These are phyloP conservation scores for Colletotrichum godetiae DNA, from an alignment of 2,329 filamentous ascomycete genomes.

Conservation along the genomic window DNA sequence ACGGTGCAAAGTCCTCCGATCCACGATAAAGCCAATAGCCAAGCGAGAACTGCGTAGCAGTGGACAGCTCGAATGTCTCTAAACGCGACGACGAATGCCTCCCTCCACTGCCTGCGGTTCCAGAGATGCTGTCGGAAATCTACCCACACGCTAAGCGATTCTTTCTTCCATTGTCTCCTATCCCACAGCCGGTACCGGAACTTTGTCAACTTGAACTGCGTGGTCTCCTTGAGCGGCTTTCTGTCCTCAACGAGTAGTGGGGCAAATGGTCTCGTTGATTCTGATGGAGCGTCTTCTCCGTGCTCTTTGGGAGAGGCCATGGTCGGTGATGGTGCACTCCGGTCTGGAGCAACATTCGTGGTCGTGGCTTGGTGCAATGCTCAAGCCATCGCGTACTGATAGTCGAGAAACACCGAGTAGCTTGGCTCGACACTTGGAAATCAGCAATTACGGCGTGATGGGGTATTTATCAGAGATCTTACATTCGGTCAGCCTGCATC, in stretches of 20 bases:
- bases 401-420: neutral
- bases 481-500: neutral
- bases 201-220: neutral
- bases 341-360: neutral
- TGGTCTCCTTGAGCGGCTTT: neutral
- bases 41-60: neutral
- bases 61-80: neutral
- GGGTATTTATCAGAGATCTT: neutral
- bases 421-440: neutral
- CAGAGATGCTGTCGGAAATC: neutral
- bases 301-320: neutral
- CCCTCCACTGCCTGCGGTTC: constrained; percentile 5
- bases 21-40: neutral
- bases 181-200: neutral
- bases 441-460: neutral
- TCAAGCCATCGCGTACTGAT: neutral
- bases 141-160: too few species aligned
- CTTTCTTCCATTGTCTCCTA: constrained; percentile 4
- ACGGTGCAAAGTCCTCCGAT: neutral
- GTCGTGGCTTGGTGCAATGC: neutral
- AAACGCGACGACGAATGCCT: neutral
- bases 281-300: neutral
- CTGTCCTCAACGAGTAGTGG: constrained; percentile 15
- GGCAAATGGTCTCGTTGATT: constrained; percentile 1
- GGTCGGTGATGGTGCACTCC: neutral